Percentiles rank a stretch among this genome's conserved stretches.
Evolutionary conservation across 106 monocot genomes (phyloP).

Genomic region (Dioscorea zingiberensis): DNA sequence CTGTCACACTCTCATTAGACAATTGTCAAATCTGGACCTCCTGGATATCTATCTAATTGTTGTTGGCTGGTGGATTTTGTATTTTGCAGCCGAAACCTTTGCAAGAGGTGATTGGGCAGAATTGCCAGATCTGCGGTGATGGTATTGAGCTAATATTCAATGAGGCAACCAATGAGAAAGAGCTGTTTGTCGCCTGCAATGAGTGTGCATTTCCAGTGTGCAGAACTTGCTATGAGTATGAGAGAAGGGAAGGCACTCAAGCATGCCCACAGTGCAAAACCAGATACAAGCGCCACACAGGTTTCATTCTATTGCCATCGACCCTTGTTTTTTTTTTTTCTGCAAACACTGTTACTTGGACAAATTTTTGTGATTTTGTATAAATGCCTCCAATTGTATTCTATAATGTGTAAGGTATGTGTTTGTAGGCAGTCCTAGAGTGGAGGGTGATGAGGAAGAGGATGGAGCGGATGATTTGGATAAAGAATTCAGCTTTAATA

Average conservation of each 20-base stretch:
- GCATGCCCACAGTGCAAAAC: slow-evolving; percentile 74
- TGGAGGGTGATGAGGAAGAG: slow-evolving; percentile 84
- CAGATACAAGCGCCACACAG: slow-evolving; percentile 78
- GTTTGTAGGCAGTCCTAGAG: slow-evolving; percentile 62
- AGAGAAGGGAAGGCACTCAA: slow-evolving; percentile 72
- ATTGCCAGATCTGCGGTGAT: slow-evolving; percentile 70
- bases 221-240: slow-evolving; percentile 69
- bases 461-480: slow-evolving; percentile 66
- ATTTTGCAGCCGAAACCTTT: slow-evolving; percentile 32
- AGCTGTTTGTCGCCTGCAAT: slow-evolving; percentile 78
- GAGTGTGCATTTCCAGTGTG: slow-evolving; percentile 84
- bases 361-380: too few species aligned
- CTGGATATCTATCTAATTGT: background rate
- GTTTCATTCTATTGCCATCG: slow-evolving; percentile 10
- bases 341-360: too few species aligned
- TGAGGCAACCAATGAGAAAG: slow-evolving; percentile 16
- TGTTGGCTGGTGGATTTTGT: background rate
- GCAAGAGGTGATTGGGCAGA: slow-evolving; percentile 26
- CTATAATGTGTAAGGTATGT: background rate
- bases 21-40: too few species aligned
- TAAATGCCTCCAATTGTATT: too few species aligned
- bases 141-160: slow-evolving; percentile 33
- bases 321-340: background rate
- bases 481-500: slow-evolving; percentile 45
- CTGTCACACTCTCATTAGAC: too few species aligned